Evolutionary conservation across 2,329 filamentous ascomycete species (phyloP), one percentile per base, ranked within the genome.

Genomic region (Paraphaeosphaeria minitans): DNA sequence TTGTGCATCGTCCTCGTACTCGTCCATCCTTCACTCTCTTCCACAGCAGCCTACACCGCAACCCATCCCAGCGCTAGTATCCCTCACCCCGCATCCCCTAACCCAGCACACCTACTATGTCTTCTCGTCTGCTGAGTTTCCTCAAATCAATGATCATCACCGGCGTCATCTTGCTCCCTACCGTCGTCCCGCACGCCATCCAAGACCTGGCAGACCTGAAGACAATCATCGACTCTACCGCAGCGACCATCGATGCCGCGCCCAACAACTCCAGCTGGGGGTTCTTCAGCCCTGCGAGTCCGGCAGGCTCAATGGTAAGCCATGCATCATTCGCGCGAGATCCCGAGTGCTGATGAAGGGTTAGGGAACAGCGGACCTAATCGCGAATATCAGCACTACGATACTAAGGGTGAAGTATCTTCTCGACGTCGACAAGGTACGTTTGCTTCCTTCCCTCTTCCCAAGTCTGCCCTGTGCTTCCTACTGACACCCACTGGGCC

Each of bases 351-450:
- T 57, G 43, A 62, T 19, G 16, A 45, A 19, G 4, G 24, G n/a
- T 33, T 12, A 69, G 66, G 67, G 69, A 29, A 76, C 73, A 19
- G 73, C 72, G 2, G 67, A 75, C 53, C 61, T 75, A 16, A 58
- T 76, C 29, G 61, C 66, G 54, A 77, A 76, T 52, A 67, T 75
- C 51, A 76, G 72, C 8, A 67, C 53, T 9, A 70, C 69, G 7
- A 66, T 76, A 10, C 45, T 76, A 51, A 59, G 62, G 37, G 64
- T 65, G 4, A 75, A 75, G 54, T 75, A 64, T 13, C 66, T 72
- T 53, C 57, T 75, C 9, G 67, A 75, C 46, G 67, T 64, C 8
- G 68, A 77, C 60, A 66, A 66, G 63, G 74, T 73, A 62, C 4
- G 24, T 43, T 27, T 33, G 22, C 16, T 24, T 43, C 24, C 41